These are phyloP conservation scores for Symbiotaphrina buchneri DNA, from an alignment of 495 filamentous ascomycete genomes.

Conservation along the genomic window DNA sequence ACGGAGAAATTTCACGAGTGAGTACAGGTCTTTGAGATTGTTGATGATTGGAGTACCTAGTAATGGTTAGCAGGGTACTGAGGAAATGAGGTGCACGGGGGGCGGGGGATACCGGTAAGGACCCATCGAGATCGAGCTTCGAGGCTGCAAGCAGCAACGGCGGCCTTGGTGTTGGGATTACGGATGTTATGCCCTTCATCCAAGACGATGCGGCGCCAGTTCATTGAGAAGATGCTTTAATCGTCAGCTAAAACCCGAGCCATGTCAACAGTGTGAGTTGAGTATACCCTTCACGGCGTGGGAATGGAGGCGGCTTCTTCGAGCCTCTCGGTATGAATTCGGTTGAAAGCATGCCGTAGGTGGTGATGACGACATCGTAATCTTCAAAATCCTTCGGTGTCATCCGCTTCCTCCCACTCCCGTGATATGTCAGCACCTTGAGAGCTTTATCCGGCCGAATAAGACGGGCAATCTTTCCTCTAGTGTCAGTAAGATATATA, in stretches of 20 bases:
- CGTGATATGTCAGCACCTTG: slow-evolving; percentile 15
- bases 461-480: not conserved
- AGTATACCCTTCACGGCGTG: too few relatives aligned
- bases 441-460: slow-evolving; percentile 6
- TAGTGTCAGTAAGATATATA: not conserved
- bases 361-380: slow-evolving; percentile 18
- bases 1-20: slow-evolving; percentile 22
- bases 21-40: slow-evolving; percentile 21
- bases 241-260: too few relatives aligned
- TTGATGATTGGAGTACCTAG: slow-evolving; percentile 28
- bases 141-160: slow-evolving; percentile 14
- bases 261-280: too few relatives aligned
- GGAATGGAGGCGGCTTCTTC: too few relatives aligned
- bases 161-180: slow-evolving; percentile 10
- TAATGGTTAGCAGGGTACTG: slow-evolving; percentile 20
- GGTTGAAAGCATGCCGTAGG: slow-evolving; percentile 15
- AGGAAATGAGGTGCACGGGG: slow-evolving; percentile 11
- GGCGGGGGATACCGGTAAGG: too few relatives aligned
- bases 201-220: slow-evolving; percentile 19
- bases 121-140: slow-evolving; percentile 10
- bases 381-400: slow-evolving; percentile 7
- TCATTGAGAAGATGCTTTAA: slow-evolving; percentile 9
- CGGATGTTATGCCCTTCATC: slow-evolving; percentile 16
- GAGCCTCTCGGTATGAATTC: too few relatives aligned
- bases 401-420: slow-evolving; percentile 9